Percentiles rank a stretch among this genome's conserved stretches.
Evolutionary conservation across 441 rosid genomes (phyloP).

Genomic region (Bocquillonia castaneifolia): DNA sequence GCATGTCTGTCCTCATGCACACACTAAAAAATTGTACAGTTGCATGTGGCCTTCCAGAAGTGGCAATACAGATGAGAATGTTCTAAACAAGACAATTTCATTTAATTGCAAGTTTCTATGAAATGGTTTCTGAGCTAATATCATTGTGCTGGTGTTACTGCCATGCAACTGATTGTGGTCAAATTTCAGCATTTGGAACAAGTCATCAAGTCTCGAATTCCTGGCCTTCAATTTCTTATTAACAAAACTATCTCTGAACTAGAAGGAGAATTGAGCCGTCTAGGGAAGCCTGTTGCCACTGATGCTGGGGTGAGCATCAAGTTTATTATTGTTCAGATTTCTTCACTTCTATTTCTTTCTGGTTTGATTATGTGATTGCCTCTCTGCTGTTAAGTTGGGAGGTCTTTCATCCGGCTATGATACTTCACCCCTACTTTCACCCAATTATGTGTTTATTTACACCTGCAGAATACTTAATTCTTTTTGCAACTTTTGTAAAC

Average conservation of each 20-base stretch:
- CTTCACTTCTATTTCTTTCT: conserved; percentile 10
- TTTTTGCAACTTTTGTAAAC: background rate
- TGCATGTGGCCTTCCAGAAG: background rate
- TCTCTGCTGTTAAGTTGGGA: conserved; percentile 10
- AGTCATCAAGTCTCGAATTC: conserved; percentile 92
- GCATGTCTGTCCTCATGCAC: background rate
- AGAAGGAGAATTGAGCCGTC: conserved; percentile 77
- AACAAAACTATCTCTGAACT: conserved; percentile 73
- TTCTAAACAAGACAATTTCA: background rate
- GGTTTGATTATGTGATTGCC: background rate
- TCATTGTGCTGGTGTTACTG: background rate
- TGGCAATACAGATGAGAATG: background rate
- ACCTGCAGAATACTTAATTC: conserved; percentile 15
- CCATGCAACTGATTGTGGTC: conserved; percentile 15
- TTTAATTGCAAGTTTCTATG: background rate
- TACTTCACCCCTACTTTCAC: no score
- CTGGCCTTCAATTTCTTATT: conserved; percentile 83
- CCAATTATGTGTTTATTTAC: no score
- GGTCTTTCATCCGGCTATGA: conserved; percentile 3
- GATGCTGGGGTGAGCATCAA: conserved; percentile 76
- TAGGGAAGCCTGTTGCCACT: conserved; percentile 85
- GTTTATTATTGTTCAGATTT: conserved; percentile 13
- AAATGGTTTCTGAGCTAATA: background rate
- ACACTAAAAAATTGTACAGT: background rate
- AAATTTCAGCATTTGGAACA: conserved; percentile 80